Evolutionary conservation across 73 alveolate species (phyloP), one percentile per base, ranked within the genome.

Genomic region (Stentor roeselii): DNA sequence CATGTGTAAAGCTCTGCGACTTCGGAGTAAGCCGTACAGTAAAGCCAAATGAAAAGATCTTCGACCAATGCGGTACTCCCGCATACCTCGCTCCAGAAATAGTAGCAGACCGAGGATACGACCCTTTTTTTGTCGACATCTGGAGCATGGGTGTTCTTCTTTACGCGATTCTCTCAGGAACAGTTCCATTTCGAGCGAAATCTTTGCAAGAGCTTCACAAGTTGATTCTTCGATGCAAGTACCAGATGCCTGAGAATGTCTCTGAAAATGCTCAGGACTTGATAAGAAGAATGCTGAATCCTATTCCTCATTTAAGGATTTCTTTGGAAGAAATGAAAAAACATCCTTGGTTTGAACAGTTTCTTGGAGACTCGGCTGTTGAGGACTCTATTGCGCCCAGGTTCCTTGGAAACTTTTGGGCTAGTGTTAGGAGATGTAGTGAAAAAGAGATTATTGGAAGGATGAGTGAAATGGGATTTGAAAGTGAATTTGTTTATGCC

Each of bases 81-180:
- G 99, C 99, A 30, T 97, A 96, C 88, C 93, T 97, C 3, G 99
- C 99, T 2, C 99, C 99, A n/a, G 99, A 97, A 91, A 96, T 97
- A 21, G 92, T 97, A 1, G 84, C 84, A 86, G 98, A 97, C 78
- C 78, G 90, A 80, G 99, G 99, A 36, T 97, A 97, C 83, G 98
- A 91, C 59, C 98, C 98, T 3, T 96, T 93, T 34, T 95, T 89
- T 15, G 98, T 96, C 31, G 99, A 97, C 86, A 75, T 97, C 2
- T 97, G 99, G 99, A 92, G 98, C 42, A 92, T 97, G 42, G 99
- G 99, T 35, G 98, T 97, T 30, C 91, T 97, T 34, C 83, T 97
- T 39, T 97, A 93, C 86, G 96, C 96, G 39, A 93, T 97, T 86
- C 86, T 95, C 37, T 92, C 90, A 67, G 99, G 99, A 39, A 95